A percentile compares a stretch with the other conserved stretches of the same genome.
Conservation (phyloP, 257 asterid species). For the Rauvolfia tetraphylla region DNA sequence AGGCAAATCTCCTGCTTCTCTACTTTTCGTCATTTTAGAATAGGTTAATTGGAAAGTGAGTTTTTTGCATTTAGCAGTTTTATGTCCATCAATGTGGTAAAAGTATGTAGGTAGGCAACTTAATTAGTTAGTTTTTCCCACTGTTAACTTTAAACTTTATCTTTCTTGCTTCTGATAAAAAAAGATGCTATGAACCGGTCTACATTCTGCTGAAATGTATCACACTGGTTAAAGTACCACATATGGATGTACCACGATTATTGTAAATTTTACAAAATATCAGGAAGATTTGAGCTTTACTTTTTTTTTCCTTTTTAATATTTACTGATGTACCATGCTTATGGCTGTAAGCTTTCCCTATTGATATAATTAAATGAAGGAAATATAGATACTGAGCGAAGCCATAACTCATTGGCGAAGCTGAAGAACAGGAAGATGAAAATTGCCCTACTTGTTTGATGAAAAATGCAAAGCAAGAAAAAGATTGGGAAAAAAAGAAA, state of each 20-base stretch:
- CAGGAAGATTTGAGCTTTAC: background rate
- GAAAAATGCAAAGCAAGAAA: background rate
- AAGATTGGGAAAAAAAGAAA: background rate
- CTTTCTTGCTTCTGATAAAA: background rate
- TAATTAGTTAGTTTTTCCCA: background rate
- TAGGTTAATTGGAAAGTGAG: background rate
- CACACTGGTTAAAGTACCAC: background rate
- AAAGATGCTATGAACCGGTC: background rate
- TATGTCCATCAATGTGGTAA: background rate
- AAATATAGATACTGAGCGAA: background rate
- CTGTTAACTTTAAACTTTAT: background rate
- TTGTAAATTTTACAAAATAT: background rate
- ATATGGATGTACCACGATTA: background rate
- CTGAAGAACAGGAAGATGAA: background rate
- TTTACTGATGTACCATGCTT: background rate
- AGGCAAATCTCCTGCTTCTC: conserved; percentile 51
- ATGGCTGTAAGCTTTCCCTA: background rate
- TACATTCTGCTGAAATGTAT: background rate
- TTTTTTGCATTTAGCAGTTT: background rate
- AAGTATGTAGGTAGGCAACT: background rate
- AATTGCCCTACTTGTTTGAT: background rate
- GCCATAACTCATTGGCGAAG: background rate
- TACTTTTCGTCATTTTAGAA: background rate
- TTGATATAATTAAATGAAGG: background rate
- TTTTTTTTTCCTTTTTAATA: background rate